Percentiles rank a stretch among this genome's conserved stretches.
phyloP scores from a whole-genome alignment of 495 filamentous ascomycete species.

The Oleoguttula mirabilis region DNA sequence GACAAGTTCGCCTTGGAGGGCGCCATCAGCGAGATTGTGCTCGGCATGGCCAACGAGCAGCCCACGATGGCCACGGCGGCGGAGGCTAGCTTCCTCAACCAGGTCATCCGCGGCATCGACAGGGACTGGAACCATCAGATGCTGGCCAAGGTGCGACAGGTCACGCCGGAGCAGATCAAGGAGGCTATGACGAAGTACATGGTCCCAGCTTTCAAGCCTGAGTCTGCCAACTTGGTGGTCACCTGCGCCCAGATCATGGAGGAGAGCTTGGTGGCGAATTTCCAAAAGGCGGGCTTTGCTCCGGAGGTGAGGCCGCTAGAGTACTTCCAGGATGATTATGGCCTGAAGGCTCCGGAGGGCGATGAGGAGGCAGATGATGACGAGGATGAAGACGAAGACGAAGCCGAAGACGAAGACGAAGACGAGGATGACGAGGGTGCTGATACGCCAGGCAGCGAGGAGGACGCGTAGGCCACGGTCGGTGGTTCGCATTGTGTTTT shows the following conservation, averaged over 20 bases:
- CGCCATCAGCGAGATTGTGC: constrained; percentile 77
- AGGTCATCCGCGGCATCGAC: constrained; percentile 65
- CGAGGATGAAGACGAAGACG: constrained; percentile 38
- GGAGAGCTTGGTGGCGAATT: constrained; percentile 62
- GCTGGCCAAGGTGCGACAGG: constrained; percentile 61
- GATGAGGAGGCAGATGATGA: constrained; percentile 56
- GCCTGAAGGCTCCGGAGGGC: constrained; percentile 56
- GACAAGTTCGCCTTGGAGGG: constrained; percentile 79
- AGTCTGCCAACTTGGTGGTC: constrained; percentile 68
- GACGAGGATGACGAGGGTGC: constrained; percentile 24
- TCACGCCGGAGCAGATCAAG: constrained; percentile 65
- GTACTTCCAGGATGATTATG: constrained; percentile 85
- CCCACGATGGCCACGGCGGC: constrained; percentile 70
- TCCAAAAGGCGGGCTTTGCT: constrained; percentile 64
- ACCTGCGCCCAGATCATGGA: constrained; percentile 80
- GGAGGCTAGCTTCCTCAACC: constrained; percentile 64
- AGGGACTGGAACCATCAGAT: constrained; percentile 67
- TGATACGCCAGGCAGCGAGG: constrained; percentile 10
- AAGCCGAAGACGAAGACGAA: constrained; percentile 33
- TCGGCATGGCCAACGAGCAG: constrained; percentile 74
- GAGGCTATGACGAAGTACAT: constrained; percentile 61
- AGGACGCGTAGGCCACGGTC: background rate
- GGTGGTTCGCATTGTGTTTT: too few species aligned
- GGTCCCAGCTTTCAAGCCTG: constrained; percentile 63
- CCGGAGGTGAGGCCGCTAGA: constrained; percentile 61